Evolutionary conservation across 306 rosid species (phyloP).

Genomic region (Prunus mira): DNA sequence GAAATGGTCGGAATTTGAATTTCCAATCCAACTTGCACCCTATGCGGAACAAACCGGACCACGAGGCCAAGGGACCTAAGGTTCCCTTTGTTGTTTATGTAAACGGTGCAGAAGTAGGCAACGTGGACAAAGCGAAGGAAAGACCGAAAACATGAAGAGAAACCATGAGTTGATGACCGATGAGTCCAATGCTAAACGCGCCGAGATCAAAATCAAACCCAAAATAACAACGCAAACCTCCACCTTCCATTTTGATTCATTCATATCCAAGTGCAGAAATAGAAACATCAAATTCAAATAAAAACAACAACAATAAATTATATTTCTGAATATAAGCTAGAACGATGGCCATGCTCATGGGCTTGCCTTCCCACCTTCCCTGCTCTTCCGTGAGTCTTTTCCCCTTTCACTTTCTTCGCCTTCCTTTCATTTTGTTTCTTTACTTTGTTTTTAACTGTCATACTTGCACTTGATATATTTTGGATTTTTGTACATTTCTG

Average conservation of each 20-base stretch:
- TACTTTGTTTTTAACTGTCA: background rate
- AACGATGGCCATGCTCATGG: conserved; percentile 31
- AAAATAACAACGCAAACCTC: background rate
- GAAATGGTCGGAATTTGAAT: no score
- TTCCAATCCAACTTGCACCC: no score
- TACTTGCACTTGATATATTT: background rate
- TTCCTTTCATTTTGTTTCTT: background rate
- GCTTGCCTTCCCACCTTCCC: conserved; percentile 21
- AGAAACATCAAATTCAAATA: background rate
- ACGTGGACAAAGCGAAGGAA: background rate
- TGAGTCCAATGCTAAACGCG: background rate
- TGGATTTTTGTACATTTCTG: background rate
- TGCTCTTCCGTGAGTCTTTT: conserved; percentile 30
- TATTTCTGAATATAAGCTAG: background rate
- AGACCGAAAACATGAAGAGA: background rate
- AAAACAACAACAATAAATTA: background rate
- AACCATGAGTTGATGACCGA: background rate
- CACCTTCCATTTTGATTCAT: background rate
- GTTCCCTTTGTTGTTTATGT: background rate
- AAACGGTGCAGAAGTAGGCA: background rate
- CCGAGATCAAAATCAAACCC: background rate
- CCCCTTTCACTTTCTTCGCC: background rate
- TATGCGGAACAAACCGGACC: no score
- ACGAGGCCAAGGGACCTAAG: no score
- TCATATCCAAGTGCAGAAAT: background rate